Evolutionary conservation across 2,329 filamentous ascomycete species (phyloP), one percentile per base, ranked within the genome.

Genomic region (Xylaria sp.): DNA sequence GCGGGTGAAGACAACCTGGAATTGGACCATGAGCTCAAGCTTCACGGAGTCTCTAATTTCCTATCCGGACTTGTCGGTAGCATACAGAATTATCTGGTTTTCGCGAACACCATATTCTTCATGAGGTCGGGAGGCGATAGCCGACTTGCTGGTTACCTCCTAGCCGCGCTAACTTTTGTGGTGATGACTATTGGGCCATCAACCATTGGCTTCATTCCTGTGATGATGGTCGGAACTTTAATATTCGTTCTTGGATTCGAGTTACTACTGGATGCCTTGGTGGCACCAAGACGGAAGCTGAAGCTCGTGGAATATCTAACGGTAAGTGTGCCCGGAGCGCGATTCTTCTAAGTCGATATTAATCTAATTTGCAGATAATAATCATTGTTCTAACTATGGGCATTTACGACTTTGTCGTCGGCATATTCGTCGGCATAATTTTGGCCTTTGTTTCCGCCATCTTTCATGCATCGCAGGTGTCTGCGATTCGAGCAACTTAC

Each of bases 161-260:
- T 99, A 59, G 96, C 96, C 0, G 81, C 86, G 24, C 88, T 92
- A 4, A 99, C 96, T 0, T 89, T 90, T 75, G 90, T 90, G 2
- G 88, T 98, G 50, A 91, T 98, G 88, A 83, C 96, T 56, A 87
- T 95, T 61, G 96, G 96, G 0, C 95, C 96, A 1, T 89, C 89
- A 6, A 89, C 97, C 68, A 96, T 99, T 75, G 95, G 95, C 0
- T 98, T 90, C 76, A 98, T 99, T 63, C 96, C 96, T 0, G 91
- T 98, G 69, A 97, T 97, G 90, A 94, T 99, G 79, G 96, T 99
- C 3, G 96, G 94, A 12, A 94, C 93, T 8, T 84, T 99, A 61
- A 99, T 99, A 72, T 99, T 97, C 78, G 89, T 97, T 69, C 89
- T 99, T 14, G 96, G 96, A 1, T 96, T 99, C 75, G 95, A 98